Percentiles rank a stretch among this genome's conserved stretches.
These are phyloP conservation scores for Platanus orientalis DNA, from an alignment of 164 flowering plant species.

Conservation along the genomic window DNA sequence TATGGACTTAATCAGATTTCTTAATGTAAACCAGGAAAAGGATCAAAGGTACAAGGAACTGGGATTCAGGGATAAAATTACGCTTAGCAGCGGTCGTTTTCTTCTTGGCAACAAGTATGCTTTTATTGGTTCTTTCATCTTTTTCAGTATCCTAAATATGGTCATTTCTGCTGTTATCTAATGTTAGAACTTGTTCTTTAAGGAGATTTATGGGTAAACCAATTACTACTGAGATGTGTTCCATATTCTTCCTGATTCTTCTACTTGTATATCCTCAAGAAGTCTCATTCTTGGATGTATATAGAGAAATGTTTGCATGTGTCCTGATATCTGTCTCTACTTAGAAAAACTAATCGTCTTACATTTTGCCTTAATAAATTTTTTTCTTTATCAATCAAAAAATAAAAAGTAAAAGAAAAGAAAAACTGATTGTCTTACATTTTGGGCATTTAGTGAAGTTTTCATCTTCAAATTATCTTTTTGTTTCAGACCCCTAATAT, in stretches of 20 bases:
- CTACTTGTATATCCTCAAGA: neutral
- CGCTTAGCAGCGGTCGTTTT: slow-evolving; percentile 96
- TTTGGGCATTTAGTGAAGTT: no score
- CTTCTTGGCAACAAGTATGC: slow-evolving; percentile 94
- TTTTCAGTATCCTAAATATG: neutral
- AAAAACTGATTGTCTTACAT: no score
- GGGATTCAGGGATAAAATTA: slow-evolving; percentile 93
- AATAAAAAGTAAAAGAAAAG: no score
- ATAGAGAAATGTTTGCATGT: no score
- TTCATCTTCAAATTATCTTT: no score
- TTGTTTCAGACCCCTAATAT: no score
- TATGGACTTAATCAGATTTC: slow-evolving; percentile 9
- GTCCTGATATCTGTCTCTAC: no score
- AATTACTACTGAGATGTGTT: neutral
- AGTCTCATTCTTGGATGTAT: neutral
- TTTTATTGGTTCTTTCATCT: slow-evolving; percentile 3
- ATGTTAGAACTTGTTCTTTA: neutral
- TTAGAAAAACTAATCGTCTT: no score
- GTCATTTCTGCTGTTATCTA: neutral
- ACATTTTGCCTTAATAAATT: no score
- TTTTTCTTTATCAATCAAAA: no score
- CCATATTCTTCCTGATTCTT: neutral
- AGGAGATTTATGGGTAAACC: neutral
- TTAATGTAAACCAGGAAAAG: slow-evolving; percentile 55
- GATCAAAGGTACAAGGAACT: slow-evolving; percentile 97